Percentiles rank a stretch among this genome's conserved stretches.
Evolutionary conservation across 2,329 filamentous ascomycete genomes (phyloP).

Genomic region (Exophiala spinifera): DNA sequence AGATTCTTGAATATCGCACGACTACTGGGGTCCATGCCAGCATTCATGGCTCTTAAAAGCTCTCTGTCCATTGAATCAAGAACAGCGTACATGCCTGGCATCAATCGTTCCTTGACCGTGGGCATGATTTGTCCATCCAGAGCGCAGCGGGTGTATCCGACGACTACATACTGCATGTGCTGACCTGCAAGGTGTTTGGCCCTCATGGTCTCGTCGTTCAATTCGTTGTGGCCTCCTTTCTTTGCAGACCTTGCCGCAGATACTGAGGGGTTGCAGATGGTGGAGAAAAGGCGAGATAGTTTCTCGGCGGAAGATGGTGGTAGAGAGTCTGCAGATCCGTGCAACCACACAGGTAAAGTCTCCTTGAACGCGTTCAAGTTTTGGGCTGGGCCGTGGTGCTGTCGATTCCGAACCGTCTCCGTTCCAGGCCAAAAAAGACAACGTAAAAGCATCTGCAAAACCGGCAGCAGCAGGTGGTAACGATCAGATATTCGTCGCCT

Average conservation of each 20-base stretch:
- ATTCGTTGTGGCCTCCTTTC: conserved; percentile 32
- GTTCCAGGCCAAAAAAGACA: conserved; percentile 50
- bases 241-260: conserved; percentile 49
- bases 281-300: conserved; percentile 56
- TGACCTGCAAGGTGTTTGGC: conserved; percentile 57
- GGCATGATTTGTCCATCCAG: conserved; percentile 50
- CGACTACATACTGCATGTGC: conserved; percentile 57
- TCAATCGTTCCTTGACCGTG: conserved; percentile 51
- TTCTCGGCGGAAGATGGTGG: conserved; percentile 44
- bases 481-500: conserved; percentile 58
- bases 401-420: background rate
- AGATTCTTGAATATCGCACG: conserved; percentile 53
- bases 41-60: conserved; percentile 50
- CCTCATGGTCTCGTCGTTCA: conserved; percentile 59
- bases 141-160: conserved; percentile 54
- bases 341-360: conserved; percentile 29
- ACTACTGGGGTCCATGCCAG: conserved; percentile 50
- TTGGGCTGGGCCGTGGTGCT: background rate
- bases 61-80: conserved; percentile 52
- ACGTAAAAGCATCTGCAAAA: conserved; percentile 54
- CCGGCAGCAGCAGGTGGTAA: conserved; percentile 56
- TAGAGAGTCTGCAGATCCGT: conserved; percentile 13
- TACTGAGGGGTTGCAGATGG: conserved; percentile 60
- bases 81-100: conserved; percentile 53
- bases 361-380: conserved; percentile 12